These are phyloP conservation scores for Aspergillus aculeatinus DNA, from an alignment of 2,329 filamentous ascomycete genomes.

Conservation along the genomic window DNA sequence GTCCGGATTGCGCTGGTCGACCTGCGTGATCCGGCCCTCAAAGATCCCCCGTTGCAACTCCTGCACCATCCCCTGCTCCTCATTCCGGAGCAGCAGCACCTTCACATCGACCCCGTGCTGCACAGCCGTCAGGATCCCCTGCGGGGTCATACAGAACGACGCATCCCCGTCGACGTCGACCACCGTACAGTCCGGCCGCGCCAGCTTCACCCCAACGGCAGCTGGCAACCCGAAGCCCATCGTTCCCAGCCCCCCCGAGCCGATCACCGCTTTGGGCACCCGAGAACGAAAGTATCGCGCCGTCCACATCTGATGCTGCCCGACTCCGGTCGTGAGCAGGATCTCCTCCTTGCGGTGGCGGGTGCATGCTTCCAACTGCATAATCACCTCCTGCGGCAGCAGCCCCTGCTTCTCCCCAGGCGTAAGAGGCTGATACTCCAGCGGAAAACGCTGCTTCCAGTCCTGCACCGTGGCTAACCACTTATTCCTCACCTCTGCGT, in stretches of 20 bases:
- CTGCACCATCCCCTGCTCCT: not conserved
- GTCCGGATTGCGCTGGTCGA: not conserved
- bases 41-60: not conserved
- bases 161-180: conserved; percentile 95
- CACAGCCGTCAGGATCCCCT: not conserved
- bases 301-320: conserved; percentile 97
- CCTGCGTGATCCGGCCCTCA: not conserved
- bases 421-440: not conserved
- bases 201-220: conserved; percentile 89
- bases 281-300: conserved; percentile 93
- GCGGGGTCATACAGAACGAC: conserved; percentile 65
- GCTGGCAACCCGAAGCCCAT: conserved; percentile 94
- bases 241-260: conserved; percentile 84
- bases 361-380: conserved; percentile 63
- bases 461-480: not conserved
- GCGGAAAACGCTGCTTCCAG: not conserved
- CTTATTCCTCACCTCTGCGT: not conserved
- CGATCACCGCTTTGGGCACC: conserved; percentile 83
- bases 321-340: conserved; percentile 86
- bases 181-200: conserved; percentile 72
- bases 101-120: not conserved
- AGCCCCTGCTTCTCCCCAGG: not conserved
- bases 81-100: not conserved
- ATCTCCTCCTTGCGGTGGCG: conserved; percentile 82
- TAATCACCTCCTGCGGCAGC: not conserved